Conservation (phyloP, 257 asterid species). For the Forsythia suspensa region DNA sequence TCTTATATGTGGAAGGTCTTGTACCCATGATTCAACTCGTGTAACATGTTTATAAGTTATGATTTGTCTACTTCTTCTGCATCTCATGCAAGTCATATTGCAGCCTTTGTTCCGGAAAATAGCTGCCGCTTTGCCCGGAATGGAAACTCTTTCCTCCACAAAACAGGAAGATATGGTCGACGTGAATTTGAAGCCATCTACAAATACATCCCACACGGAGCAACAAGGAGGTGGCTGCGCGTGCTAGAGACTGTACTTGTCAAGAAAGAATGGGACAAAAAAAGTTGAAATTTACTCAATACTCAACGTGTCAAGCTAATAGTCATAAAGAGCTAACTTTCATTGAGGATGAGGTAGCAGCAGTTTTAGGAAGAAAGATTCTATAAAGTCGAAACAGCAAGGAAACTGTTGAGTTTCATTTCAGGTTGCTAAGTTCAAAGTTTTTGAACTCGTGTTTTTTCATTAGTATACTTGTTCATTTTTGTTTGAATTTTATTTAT, state of each 20-base stretch:
- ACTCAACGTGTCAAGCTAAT: neutral
- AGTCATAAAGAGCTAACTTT: neutral
- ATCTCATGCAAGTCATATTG: slow-evolving; percentile 11
- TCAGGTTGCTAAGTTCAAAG: neutral
- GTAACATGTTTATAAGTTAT: neutral
- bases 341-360: neutral
- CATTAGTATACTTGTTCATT: neutral
- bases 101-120: slow-evolving; percentile 63
- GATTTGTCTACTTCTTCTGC: neutral
- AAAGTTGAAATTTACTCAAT: neutral
- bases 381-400: neutral
- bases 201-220: slow-evolving; percentile 32
- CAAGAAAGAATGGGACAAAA: neutral
- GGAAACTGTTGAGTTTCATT: neutral
- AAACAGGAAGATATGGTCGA: slow-evolving; percentile 60
- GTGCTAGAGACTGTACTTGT: slow-evolving; percentile 26
- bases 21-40: neutral
- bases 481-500: neutral
- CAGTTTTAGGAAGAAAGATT: neutral
- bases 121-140: slow-evolving; percentile 62
- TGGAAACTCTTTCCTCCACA: slow-evolving; percentile 48
- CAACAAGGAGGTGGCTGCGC: slow-evolving; percentile 60
- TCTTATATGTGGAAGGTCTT: no score
- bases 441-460: neutral
- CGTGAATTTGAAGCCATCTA: slow-evolving; percentile 48